A percentile compares a stretch with the other conserved stretches of the same genome.
Evolutionary conservation across 495 filamentous ascomycete genomes (phyloP).

Genomic region (Neurospora sp.): DNA sequence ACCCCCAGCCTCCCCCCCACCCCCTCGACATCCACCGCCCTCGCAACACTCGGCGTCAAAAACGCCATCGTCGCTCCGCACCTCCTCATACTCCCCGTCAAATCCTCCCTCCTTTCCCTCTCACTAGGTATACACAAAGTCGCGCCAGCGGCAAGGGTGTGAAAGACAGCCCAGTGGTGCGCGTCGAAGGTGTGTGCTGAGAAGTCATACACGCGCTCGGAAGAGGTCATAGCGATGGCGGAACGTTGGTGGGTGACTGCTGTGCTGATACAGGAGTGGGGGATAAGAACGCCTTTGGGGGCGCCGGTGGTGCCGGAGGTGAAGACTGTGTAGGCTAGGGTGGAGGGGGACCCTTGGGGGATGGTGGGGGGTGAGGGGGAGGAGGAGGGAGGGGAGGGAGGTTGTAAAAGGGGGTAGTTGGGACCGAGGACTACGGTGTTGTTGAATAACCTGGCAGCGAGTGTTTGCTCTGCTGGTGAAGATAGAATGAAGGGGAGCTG

Average conservation of each 20-base stretch:
- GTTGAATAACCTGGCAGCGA: slow-evolving; percentile 5
- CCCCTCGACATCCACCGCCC: not conserved
- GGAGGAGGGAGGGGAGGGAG: not conserved
- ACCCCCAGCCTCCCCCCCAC: slow-evolving; percentile 4
- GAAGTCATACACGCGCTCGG: slow-evolving; percentile 45
- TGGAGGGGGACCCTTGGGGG: slow-evolving; percentile 10
- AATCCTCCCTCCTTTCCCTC: slow-evolving; percentile 17
- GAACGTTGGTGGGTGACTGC: slow-evolving; percentile 30
- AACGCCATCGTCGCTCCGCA: slow-evolving; percentile 18
- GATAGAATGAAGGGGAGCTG: slow-evolving; percentile 33
- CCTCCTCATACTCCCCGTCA: slow-evolving; percentile 16
- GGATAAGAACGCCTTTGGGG: slow-evolving; percentile 33
- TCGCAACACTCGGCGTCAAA: slow-evolving; percentile 43
- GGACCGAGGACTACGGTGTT: slow-evolving; percentile 3
- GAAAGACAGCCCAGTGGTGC: slow-evolving; percentile 21
- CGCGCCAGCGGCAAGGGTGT: not conserved
- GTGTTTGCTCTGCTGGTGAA: slow-evolving; percentile 30
- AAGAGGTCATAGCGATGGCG: not conserved
- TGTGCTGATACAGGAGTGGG: slow-evolving; percentile 30
- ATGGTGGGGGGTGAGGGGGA: too few species aligned
- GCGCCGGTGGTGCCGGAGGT: slow-evolving; percentile 41
- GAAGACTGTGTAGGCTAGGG: slow-evolving; percentile 44
- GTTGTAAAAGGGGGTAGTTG: not conserved
- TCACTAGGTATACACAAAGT: slow-evolving; percentile 27
- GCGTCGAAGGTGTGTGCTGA: slow-evolving; percentile 55